Percentiles rank a stretch among this genome's conserved stretches.
phyloP scores from a whole-genome alignment of 2,329 filamentous ascomycete species.

The Pseudogymnoascus sp. region DNA sequence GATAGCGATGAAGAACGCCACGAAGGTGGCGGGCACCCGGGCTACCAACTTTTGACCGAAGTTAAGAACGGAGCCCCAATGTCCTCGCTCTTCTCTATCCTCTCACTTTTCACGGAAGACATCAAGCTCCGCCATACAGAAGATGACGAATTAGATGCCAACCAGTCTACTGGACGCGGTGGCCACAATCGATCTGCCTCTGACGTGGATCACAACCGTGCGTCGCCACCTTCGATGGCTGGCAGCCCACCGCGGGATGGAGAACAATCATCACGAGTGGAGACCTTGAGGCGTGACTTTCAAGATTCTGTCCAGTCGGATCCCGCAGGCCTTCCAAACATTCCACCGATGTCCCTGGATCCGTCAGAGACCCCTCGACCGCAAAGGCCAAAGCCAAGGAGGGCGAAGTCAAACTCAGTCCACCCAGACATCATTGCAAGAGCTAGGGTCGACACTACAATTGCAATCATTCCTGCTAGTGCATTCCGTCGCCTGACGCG shows the following conservation, averaged over 20 bases:
- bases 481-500: conserved; percentile 88
- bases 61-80: conserved; percentile 97
- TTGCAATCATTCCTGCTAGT: conserved; percentile 94
- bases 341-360: conserved; percentile 71
- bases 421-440: conserved; percentile 97
- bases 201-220: conserved; percentile 15
- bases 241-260: conserved; percentile 15
- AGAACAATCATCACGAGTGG: neutral
- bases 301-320: neutral
- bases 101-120: conserved; percentile 94
- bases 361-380: conserved; percentile 17
- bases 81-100: conserved; percentile 95
- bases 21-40: conserved; percentile 59
- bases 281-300: neutral
- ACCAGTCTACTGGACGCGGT: conserved; percentile 29
- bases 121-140: conserved; percentile 68
- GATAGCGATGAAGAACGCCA: conserved; percentile 61
- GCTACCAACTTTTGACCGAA: conserved; percentile 91
- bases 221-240: conserved; percentile 25
- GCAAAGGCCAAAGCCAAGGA: conserved; percentile 32
- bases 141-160: conserved; percentile 37
- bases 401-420: conserved; percentile 59
- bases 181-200: conserved; percentile 21
- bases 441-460: conserved; percentile 92
- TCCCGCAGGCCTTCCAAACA: conserved; percentile 40